Conservation (phyloP, 345 rosid genomes). For the Moricandia arvensis region DNA sequence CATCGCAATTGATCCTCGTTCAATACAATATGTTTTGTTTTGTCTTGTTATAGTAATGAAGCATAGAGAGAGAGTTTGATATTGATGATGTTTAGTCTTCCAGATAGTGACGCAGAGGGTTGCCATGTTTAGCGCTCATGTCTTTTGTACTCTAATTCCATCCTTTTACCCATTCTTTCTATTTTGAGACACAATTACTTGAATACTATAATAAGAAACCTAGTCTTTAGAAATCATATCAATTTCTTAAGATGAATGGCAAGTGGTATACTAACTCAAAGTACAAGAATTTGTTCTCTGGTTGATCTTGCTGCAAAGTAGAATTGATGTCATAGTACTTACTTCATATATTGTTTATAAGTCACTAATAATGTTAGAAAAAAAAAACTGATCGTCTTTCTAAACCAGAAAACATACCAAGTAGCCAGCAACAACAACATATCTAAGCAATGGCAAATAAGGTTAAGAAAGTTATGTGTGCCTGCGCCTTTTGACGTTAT, state of each 20-base stretch:
- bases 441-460: constrained; percentile 10
- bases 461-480: constrained; percentile 32
- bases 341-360: neutral
- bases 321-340: neutral
- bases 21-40: neutral
- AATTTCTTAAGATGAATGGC: neutral
- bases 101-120: constrained; percentile 35
- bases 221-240: neutral
- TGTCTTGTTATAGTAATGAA: constrained; percentile 13
- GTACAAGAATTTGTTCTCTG: neutral
- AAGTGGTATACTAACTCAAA: no score
- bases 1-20: neutral
- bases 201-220: constrained; percentile 5
- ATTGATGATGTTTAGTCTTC: constrained; percentile 26
- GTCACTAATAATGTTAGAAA: neutral
- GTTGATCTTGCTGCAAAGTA: neutral
- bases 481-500: constrained; percentile 67
- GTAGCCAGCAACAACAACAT: neutral
- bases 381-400: neutral
- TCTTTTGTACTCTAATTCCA: constrained; percentile 12
- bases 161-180: constrained; percentile 6
- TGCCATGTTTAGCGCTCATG: constrained; percentile 30
- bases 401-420: constrained; percentile 6
- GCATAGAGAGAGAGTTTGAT: constrained; percentile 21
- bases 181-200: neutral